phyloP scores from a whole-genome alignment of 306 rosid species.

The Chamaecrista fasciculata region DNA sequence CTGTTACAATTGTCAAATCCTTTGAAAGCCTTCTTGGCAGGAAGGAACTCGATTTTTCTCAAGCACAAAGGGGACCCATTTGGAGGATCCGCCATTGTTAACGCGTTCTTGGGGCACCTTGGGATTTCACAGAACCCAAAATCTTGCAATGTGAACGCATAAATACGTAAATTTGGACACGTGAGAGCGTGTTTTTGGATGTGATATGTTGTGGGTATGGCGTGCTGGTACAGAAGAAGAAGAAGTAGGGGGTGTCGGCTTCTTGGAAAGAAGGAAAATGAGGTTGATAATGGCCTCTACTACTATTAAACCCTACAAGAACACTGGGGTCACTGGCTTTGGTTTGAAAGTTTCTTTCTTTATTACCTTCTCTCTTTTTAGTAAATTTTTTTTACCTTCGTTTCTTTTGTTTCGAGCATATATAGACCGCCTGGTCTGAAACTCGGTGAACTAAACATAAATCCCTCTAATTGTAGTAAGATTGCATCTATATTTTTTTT shows the following conservation, averaged over 20 bases:
- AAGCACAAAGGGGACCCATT: slow-evolving; percentile 18
- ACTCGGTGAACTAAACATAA: too few relatives aligned
- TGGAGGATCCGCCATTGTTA: slow-evolving; percentile 41
- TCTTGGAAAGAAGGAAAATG: slow-evolving; percentile 39
- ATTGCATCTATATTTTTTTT: too few relatives aligned
- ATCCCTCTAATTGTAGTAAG: too few relatives aligned
- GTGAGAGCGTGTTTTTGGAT: too few relatives aligned
- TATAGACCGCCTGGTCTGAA: too few relatives aligned
- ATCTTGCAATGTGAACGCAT: neutral
- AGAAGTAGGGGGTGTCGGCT: slow-evolving; percentile 44
- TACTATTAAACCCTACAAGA: slow-evolving; percentile 74
- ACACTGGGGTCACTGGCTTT: too few relatives aligned
- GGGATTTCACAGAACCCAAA: neutral
- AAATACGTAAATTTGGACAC: neutral
- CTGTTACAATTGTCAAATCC: slow-evolving; percentile 50
- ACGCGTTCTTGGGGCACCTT: neutral
- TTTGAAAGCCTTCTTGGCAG: slow-evolving; percentile 49
- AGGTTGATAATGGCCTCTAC: neutral
- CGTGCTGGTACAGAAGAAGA: slow-evolving; percentile 22
- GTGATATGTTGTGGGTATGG: neutral
- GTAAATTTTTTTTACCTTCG: neutral
- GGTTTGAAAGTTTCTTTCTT: neutral
- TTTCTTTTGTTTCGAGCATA: too few relatives aligned
- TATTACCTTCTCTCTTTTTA: neutral
- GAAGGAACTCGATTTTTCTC: slow-evolving; percentile 56